Conservation (phyloP, 192 early-diverging fungal species). For the Chytriomyces sp. region DNA sequence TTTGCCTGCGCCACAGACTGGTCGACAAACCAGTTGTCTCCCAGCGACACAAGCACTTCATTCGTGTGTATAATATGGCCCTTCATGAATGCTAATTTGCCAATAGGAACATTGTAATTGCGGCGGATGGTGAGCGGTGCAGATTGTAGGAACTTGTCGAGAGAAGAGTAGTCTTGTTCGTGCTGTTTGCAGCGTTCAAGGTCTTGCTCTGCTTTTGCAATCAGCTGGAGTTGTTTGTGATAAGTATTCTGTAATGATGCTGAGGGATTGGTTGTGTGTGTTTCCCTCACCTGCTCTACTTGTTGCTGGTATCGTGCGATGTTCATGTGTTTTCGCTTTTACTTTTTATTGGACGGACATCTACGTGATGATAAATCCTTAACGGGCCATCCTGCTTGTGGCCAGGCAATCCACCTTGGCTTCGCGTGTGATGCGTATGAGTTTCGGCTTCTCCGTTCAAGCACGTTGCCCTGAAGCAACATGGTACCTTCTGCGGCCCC, state of each 20-base stretch:
- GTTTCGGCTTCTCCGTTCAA: too few species aligned
- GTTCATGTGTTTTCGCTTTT: not conserved
- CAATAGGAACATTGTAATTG: slow-evolving; percentile 73
- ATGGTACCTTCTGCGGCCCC: too few species aligned
- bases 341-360: too few species aligned
- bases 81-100: slow-evolving; percentile 86
- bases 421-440: too few species aligned
- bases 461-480: too few species aligned
- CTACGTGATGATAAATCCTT: not conserved
- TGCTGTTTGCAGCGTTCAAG: not conserved
- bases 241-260: too few species aligned
- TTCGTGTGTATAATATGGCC: slow-evolving; percentile 92
- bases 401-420: too few species aligned
- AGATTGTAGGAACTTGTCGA: not conserved
- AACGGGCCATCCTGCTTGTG: too few species aligned
- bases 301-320: not conserved
- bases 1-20: slow-evolving; percentile 74
- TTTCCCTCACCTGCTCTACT: not conserved
- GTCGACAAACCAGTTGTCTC: slow-evolving; percentile 94
- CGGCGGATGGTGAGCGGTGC: not conserved
- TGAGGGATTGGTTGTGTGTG: not conserved
- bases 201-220: slow-evolving; percentile 4
- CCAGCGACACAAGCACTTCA: slow-evolving; percentile 82
- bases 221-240: too few species aligned
- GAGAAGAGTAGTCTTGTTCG: not conserved